Base-by-base conservation (phyloP, 805 yeast species). In the Sugiyamaella boreocaroliniensis region DNA sequence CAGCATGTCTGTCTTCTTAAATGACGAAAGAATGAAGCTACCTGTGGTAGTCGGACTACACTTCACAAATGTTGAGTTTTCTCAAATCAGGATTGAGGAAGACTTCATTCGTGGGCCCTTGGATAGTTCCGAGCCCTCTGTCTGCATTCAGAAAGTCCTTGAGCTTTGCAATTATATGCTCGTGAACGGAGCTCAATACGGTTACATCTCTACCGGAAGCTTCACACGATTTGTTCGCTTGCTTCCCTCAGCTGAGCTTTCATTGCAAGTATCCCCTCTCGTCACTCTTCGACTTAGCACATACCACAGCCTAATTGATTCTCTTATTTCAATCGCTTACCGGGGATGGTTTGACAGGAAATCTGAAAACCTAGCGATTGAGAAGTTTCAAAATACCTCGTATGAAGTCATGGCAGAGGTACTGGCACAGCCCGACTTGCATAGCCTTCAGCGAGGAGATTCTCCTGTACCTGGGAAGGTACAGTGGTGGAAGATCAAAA, bases 131-230 rank as follows among this genome's bases (percentile, higher is more conserved):
- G 20, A 29, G 11, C 16, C 20, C 34, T 19, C 16, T 34, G 14
- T 43, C 18, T 50, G 52, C 43, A 12, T 20, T 7, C 20, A 6
- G 14, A 50, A 50, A 6, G 12, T 61, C 1, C 56, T 49, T 29
- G 47, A 53, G 16, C 53, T 61, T 11, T 45, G 45, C 44, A 48
- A 49, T 48, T 47, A 54, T 11, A 53, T 63, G 59, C 43, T 55
- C 10, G 26, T 60, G 15, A 63, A 63, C 43, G 51, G 54, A 22
- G 43, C 60, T 6, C 49, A 55, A 7, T 53, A 53, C 40, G 67
- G 66, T 6, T 58, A 51, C 41, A 12, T 63, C 2, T 45, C 59
- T 0, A 57, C 60, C 9, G 58, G 58, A 11, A 9, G 43, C 2
- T 40, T 29, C 20, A 55, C 59, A 4, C 43, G 61, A 40, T 60